Evolutionary conservation across 1,139 yeast species (phyloP).

Genomic region (Geotrichum klebahnii): DNA sequence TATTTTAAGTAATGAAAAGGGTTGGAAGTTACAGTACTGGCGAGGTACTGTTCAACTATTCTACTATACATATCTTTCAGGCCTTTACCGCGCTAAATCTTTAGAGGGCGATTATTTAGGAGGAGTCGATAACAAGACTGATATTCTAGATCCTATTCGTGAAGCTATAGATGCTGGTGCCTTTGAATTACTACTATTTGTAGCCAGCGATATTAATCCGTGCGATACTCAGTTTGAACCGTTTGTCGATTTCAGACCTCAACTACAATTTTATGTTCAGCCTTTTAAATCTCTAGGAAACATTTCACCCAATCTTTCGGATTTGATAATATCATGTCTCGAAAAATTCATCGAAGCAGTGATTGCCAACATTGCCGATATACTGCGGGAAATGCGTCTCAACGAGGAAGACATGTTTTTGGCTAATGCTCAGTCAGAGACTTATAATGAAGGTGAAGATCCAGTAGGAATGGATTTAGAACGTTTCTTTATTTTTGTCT

Average conservation of each 20-base stretch:
- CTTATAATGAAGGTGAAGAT: slow-evolving; percentile 26
- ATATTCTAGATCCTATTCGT: slow-evolving; percentile 47
- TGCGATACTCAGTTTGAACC: slow-evolving; percentile 38
- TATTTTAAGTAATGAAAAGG: slow-evolving; percentile 14
- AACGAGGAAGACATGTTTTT: slow-evolving; percentile 78
- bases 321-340: slow-evolving; percentile 26
- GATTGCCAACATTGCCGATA: slow-evolving; percentile 69
- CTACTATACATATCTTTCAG: slow-evolving; percentile 60
- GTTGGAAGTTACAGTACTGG: slow-evolving; percentile 39
- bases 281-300: slow-evolving; percentile 24
- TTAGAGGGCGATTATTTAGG: slow-evolving; percentile 18
- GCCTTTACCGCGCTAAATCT: slow-evolving; percentile 44
- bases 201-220: slow-evolving; percentile 62
- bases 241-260: slow-evolving; percentile 56
- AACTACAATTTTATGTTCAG: slow-evolving; percentile 53
- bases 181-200: slow-evolving; percentile 67
- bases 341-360: slow-evolving; percentile 54
- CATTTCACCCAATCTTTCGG: slow-evolving; percentile 26
- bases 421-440: slow-evolving; percentile 42
- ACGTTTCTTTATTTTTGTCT: slow-evolving; percentile 74
- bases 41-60: slow-evolving; percentile 57
- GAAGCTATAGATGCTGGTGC: slow-evolving; percentile 65
- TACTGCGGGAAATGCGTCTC: slow-evolving; percentile 74
- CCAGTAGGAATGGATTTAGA: slow-evolving; percentile 79
- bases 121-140: slow-evolving; percentile 41